Conservation (phyloP, 306 rosid genomes). For the Corylus americana region DNA sequence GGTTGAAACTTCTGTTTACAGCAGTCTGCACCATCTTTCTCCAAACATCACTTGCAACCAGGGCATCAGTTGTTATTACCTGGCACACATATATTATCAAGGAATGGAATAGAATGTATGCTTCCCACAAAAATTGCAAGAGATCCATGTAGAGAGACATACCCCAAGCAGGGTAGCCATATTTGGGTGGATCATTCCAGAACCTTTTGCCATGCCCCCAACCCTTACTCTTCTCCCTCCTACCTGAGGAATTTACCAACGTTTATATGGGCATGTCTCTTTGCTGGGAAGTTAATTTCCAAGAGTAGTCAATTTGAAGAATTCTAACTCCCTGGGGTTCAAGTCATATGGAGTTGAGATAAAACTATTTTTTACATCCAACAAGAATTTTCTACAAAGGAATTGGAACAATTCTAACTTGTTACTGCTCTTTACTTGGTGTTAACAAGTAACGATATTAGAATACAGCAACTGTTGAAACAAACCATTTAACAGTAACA, state of each 20-base stretch:
- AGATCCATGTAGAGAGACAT: constrained; percentile 37
- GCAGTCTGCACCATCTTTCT: constrained; percentile 83
- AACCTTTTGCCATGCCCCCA: constrained; percentile 99
- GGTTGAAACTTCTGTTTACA: constrained; percentile 93
- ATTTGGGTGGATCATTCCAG: constrained; percentile 99
- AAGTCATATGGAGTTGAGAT: background rate
- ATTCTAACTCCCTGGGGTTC: background rate
- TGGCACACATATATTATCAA: constrained; percentile 22
- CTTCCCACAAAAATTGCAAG: constrained; percentile 17
- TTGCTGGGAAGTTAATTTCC: background rate
- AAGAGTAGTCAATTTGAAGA: background rate
- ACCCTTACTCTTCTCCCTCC: constrained; percentile 66
- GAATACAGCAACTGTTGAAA: background rate
- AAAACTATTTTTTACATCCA: background rate
- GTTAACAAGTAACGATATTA: background rate
- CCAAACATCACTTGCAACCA: constrained; percentile 75
- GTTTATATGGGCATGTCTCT: constrained; percentile 11
- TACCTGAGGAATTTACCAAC: constrained; percentile 52
- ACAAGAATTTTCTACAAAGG: background rate
- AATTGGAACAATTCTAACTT: background rate
- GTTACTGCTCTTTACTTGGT: background rate
- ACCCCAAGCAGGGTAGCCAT: constrained; percentile 99
- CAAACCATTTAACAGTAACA: background rate
- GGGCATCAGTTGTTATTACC: constrained; percentile 95
- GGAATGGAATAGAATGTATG: background rate